Evolutionary conservation across 176 grass and related monocot species (phyloP).

Genomic region (Raddia guianensis): DNA sequence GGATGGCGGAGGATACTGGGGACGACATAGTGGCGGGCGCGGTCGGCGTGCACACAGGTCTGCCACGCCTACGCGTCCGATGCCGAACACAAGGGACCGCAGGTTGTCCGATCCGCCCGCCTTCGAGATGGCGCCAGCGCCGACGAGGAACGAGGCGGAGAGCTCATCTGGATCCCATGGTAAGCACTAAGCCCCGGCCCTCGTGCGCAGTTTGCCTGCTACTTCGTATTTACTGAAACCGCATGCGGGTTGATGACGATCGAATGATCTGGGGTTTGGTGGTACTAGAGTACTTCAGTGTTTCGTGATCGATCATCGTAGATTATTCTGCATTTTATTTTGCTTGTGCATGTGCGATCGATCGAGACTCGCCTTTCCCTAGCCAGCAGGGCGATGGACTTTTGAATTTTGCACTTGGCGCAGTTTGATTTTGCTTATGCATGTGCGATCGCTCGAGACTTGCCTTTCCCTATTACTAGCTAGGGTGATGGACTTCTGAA

Average conservation of each 20-base stretch:
- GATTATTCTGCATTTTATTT: not conserved
- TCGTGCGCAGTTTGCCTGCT: not conserved
- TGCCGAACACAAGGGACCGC: too few species aligned
- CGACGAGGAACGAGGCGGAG: not conserved
- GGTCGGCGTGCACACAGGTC: not conserved
- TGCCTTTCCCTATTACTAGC: not conserved
- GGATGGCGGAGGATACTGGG: not conserved
- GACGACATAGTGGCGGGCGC: not conserved
- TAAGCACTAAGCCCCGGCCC: constrained; percentile 4
- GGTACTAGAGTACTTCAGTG: not conserved
- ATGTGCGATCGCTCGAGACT: not conserved
- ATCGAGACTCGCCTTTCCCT: not conserved
- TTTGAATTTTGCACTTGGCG: too few species aligned
- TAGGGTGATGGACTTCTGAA: not conserved
- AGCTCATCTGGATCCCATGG: constrained; percentile 39
- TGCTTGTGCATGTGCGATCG: not conserved
- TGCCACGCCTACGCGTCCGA: too few species aligned
- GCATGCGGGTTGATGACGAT: not conserved
- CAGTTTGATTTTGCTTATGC: not conserved
- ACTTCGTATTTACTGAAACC: not conserved
- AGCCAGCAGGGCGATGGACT: not conserved
- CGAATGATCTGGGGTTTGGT: not conserved
- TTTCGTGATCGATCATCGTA: not conserved
- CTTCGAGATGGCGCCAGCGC: too few species aligned
- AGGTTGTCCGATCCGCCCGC: not conserved